Conservation (phyloP, 441 rosid genomes). For the Eruca vesicaria region DNA sequence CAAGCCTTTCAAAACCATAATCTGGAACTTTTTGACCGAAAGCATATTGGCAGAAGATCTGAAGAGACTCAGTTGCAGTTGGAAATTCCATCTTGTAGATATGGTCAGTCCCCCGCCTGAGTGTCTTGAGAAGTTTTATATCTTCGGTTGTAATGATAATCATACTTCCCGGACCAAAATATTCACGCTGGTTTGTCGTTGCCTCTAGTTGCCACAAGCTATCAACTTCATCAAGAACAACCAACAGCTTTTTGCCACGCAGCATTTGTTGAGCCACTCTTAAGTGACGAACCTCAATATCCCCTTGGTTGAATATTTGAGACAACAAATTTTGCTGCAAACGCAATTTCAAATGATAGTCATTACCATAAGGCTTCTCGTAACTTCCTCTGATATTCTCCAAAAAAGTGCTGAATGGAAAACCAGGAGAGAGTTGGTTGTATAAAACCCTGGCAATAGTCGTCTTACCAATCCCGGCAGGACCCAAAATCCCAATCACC, state of each 20-base stretch:
- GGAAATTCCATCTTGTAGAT: background rate
- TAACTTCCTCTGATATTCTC: conserved; percentile 10
- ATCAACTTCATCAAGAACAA: conserved; percentile 38
- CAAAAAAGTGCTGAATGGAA: conserved; percentile 13
- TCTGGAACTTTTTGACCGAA: background rate
- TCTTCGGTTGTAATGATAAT: conserved; percentile 37
- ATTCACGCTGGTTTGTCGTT: background rate
- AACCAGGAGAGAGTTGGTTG: background rate
- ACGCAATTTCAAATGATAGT: background rate
- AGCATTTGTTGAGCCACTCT: background rate
- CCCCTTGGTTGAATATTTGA: background rate
- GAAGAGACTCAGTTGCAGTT: background rate
- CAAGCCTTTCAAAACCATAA: background rate
- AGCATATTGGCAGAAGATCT: conserved; percentile 27
- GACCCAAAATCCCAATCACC: conserved; percentile 2
- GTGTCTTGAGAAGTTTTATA: conserved; percentile 3
- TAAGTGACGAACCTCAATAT: background rate
- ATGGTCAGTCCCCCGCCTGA: background rate
- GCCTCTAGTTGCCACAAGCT: background rate
- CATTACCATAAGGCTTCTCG: background rate
- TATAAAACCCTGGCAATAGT: conserved; percentile 15
- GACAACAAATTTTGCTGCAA: conserved; percentile 3
- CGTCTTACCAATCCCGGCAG: conserved; percentile 34
- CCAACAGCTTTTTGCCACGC: background rate
- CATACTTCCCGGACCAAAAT: conserved; percentile 31